A percentile compares a stretch with the other conserved stretches of the same genome.
phyloP scores from a whole-genome alignment of 2,329 filamentous ascomycete genomes.

The Dothistroma pini region DNA sequence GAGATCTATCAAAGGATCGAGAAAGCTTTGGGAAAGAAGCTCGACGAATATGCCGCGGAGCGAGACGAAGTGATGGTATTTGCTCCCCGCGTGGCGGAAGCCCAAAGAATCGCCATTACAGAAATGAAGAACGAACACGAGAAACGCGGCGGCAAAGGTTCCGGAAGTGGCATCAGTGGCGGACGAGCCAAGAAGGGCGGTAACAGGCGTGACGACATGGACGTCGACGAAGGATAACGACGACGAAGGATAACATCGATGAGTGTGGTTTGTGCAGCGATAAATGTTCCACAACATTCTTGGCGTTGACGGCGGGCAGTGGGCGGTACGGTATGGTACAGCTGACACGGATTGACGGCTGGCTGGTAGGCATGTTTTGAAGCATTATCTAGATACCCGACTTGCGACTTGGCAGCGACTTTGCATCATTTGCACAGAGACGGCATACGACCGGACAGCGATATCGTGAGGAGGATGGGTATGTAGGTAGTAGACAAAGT shows the following conservation, averaged over 20 bases:
- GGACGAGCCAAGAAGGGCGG: conserved; percentile 52
- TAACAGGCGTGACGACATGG: conserved; percentile 63
- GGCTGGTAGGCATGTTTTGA: neutral
- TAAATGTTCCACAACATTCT: neutral
- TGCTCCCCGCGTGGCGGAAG: conserved; percentile 72
- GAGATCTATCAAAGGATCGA: conserved; percentile 81
- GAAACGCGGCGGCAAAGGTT: conserved; percentile 53
- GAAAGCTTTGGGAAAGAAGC: conserved; percentile 72
- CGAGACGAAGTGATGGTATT: conserved; percentile 87
- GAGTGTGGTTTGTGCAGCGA: neutral
- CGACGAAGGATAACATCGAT: conserved; percentile 53
- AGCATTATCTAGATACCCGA: conserved; percentile 4
- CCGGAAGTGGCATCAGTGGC: conserved; percentile 49
- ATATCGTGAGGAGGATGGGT: neutral
- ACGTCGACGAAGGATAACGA: conserved; percentile 63
- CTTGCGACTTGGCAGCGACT: neutral
- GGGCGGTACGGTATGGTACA: neutral
- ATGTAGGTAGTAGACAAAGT: neutral
- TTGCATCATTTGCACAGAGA: neutral
- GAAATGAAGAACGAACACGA: conserved; percentile 81
- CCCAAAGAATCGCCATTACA: conserved; percentile 71
- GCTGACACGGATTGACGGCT: neutral
- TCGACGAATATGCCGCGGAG: conserved; percentile 63
- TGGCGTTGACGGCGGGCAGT: neutral
- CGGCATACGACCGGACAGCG: too few species aligned